Conservation (phyloP, 2,329 filamentous ascomycete species). For the Aspergillaceae sp. region DNA sequence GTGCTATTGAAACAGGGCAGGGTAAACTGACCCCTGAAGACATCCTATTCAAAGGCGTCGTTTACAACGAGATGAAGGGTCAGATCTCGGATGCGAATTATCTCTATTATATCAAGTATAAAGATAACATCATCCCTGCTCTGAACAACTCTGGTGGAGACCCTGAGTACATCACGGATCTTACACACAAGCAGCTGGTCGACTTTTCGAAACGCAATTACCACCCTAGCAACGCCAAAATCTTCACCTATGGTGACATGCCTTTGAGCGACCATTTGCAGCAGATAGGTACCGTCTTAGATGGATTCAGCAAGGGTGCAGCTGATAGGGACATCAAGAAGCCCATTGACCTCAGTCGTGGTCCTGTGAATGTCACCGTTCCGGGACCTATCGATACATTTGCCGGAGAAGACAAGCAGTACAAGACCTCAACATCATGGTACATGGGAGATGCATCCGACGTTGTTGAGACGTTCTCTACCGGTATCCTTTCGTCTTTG, state of each 20-base stretch:
- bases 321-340: conserved; percentile 65
- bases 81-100: conserved; percentile 98
- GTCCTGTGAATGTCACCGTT: conserved; percentile 61
- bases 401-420: conserved; percentile 75
- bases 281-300: conserved; percentile 67
- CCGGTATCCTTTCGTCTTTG: conserved; percentile 72
- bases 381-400: conserved; percentile 79
- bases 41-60: conserved; percentile 86
- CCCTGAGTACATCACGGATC: conserved; percentile 88
- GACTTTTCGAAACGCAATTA: conserved; percentile 89
- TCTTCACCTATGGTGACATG: conserved; percentile 94
- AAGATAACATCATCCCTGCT: conserved; percentile 86
- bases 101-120: conserved; percentile 89
- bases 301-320: conserved; percentile 60
- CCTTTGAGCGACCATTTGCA: conserved; percentile 70
- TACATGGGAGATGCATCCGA: conserved; percentile 74
- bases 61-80: conserved; percentile 99
- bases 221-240: conserved; percentile 92
- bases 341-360: conserved; percentile 62
- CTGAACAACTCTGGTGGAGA: conserved; percentile 97
- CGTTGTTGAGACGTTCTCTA: conserved; percentile 77
- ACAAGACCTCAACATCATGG: conserved; percentile 92
- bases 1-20: conserved; percentile 43
- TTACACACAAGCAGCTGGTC: conserved; percentile 83
- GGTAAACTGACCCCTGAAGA: conserved; percentile 44